phyloP scores from a whole-genome alignment of 495 filamentous ascomycete genomes.

The Talaromyces adpressus region DNA sequence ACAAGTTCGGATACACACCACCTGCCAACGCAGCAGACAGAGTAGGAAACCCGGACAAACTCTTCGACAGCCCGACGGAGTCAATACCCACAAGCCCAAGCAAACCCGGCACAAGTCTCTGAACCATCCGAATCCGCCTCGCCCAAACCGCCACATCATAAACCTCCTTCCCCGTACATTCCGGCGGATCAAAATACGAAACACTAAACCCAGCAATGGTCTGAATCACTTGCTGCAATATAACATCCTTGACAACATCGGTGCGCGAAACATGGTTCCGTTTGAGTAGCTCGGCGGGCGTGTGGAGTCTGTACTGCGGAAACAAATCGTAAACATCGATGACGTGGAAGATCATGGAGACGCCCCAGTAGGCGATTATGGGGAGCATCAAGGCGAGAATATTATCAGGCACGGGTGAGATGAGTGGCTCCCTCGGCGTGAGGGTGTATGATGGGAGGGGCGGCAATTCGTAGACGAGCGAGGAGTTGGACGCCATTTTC shows the following conservation, averaged over 20 bases:
- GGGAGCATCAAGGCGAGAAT: constrained; percentile 66
- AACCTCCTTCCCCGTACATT: constrained; percentile 64
- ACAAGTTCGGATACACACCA: constrained; percentile 57
- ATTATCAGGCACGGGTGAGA: constrained; percentile 75
- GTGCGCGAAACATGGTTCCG: constrained; percentile 78
- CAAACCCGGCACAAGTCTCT: constrained; percentile 57
- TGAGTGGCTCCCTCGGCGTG: constrained; percentile 56
- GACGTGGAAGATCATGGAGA: constrained; percentile 82
- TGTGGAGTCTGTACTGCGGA: constrained; percentile 83
- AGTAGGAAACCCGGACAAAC: constrained; percentile 44
- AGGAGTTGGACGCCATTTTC: constrained; percentile 23
- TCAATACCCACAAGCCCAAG: constrained; percentile 39
- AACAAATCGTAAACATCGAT: constrained; percentile 78
- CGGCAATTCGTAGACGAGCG: constrained; percentile 50
- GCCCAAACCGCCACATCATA: constrained; percentile 83
- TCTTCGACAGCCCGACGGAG: constrained; percentile 28
- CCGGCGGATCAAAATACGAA: constrained; percentile 54
- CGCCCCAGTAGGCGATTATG: constrained; percentile 79
- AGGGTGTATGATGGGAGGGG: constrained; percentile 71
- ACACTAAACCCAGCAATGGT: constrained; percentile 56
- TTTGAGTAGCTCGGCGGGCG: constrained; percentile 77
- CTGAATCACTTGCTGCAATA: constrained; percentile 86
- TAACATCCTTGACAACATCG: constrained; percentile 79
- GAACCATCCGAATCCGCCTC: constrained; percentile 60
- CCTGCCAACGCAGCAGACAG: constrained; percentile 64